Evolutionary conservation across 2,329 filamentous ascomycete species (phyloP), one percentile per base, ranked within the genome.

Genomic region (Orbilia ellipsospora): DNA sequence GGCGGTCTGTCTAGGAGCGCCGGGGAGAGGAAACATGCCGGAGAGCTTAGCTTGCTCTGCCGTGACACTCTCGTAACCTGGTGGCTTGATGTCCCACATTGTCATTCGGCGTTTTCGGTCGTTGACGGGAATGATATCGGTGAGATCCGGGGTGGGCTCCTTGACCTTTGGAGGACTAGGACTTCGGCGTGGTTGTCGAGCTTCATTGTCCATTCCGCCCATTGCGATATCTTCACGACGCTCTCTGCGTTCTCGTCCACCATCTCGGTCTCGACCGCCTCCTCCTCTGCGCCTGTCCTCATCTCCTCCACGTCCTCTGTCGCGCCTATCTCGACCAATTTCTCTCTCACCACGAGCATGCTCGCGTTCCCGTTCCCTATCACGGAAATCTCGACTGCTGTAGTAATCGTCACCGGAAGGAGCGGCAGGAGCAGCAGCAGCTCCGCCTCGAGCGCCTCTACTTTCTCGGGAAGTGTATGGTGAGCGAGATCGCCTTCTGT

Each of bases 1-100:
- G 40, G 93, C 91, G 81, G 97, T 94, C 82, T 97, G 93, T 79
- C 95, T 90, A 65, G 95, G 95, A 77, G 95, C 95, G 78, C 95
- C 95, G 2, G 95, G 95, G 54, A 99, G 88, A 75, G 96, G 94
- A 85, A 99, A 99, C 95, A 99, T 97, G 84, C 84, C 89, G 1
- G 96, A 99, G 52, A 99, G 87, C 85, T 99, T 99, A 60, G 95
- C 96, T 83, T 99, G 96, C 83, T 99, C 96, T 20, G 95, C 93
- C 1, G 95, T 97, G 78, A 99, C 94, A 83, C 95, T 96, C 81
- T 99, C 96, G 81, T 99, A 99, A 52, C 95, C 94, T 15, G 93
- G 92, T 4, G 95, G 95, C 84, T 99, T 99, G 83, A 99, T 97
- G 82, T 99, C 96, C 95, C 95, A 99, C 83, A 99, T 96, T 42